A percentile compares a stretch with the other conserved stretches of the same genome.
Conservation (phyloP, 1,284 basidiomycete species). For the Volvariella surrecta region DNA sequence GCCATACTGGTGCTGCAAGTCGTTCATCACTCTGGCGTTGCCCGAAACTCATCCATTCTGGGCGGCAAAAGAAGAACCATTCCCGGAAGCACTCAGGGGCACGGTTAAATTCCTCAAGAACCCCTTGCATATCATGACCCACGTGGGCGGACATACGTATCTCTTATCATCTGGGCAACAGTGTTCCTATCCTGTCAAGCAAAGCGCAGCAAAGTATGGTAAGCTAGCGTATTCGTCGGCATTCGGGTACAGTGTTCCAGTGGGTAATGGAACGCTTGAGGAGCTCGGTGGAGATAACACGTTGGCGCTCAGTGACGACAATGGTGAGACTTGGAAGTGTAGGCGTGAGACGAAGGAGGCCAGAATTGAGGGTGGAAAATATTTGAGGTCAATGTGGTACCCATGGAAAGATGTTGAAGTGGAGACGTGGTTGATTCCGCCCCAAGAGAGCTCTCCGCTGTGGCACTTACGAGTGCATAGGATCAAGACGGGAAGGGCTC, state of each 20-base stretch:
- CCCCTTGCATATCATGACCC: constrained; percentile 62
- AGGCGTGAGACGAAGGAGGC: constrained; percentile 57
- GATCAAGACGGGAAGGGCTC: constrained; percentile 38
- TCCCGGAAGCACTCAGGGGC: constrained; percentile 37
- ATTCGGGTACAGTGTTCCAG: constrained; percentile 71
- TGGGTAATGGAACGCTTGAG: constrained; percentile 59
- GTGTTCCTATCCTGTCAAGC: constrained; percentile 72
- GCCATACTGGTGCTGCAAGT: constrained; percentile 81
- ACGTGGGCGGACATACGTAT: constrained; percentile 57
- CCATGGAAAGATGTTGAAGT: constrained; percentile 68
- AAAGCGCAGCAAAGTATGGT: constrained; percentile 71
- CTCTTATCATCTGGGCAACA: constrained; percentile 71
- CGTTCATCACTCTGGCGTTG: constrained; percentile 62
- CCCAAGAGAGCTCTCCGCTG: constrained; percentile 41
- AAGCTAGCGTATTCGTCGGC: constrained; percentile 69
- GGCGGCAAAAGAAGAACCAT: constrained; percentile 53
- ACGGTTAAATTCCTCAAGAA: constrained; percentile 44
- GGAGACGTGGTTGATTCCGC: constrained; percentile 71
- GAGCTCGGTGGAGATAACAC: constrained; percentile 65
- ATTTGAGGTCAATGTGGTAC: constrained; percentile 63
- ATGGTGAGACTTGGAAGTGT: constrained; percentile 65
- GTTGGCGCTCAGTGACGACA: constrained; percentile 59
- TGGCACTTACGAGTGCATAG: constrained; percentile 70
- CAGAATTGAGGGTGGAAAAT: constrained; percentile 43
- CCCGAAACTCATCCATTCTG: constrained; percentile 65